Conservation (phyloP, 2,329 filamentous ascomycete species). For the Trichocomaceae sp. region DNA sequence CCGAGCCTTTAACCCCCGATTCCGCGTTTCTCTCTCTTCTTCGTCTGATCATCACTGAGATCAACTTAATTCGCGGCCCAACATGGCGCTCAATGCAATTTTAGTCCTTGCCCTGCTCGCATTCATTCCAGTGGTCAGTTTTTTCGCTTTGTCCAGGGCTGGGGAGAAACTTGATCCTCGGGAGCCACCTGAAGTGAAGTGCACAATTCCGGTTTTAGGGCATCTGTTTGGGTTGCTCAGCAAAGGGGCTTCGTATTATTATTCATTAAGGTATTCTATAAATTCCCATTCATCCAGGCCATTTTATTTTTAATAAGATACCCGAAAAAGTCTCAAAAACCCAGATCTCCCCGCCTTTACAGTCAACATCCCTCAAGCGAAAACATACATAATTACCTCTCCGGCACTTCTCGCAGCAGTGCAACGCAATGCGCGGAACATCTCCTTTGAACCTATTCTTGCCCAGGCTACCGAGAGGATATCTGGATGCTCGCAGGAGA, state of each 20-base stretch:
- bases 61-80: neutral
- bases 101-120: neutral
- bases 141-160: neutral
- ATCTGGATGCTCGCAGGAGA: slow-evolving; percentile 17
- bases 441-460: slow-evolving; percentile 23
- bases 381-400: slow-evolving; percentile 23
- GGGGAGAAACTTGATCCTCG: slow-evolving; percentile 18
- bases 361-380: slow-evolving; percentile 21
- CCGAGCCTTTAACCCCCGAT: no score
- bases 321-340: slow-evolving; percentile 1
- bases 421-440: slow-evolving; percentile 19
- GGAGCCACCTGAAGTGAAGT: slow-evolving; percentile 20
- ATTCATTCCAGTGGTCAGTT: neutral
- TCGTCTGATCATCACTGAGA: neutral
- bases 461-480: slow-evolving; percentile 15
- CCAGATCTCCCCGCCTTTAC: slow-evolving; percentile 18
- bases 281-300: neutral
- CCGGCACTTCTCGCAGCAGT: slow-evolving; percentile 19
- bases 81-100: neutral
- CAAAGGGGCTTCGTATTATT: slow-evolving; percentile 22
- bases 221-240: slow-evolving; percentile 21
- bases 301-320: neutral
- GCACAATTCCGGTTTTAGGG: slow-evolving; percentile 22
- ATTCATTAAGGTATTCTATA: slow-evolving; percentile 15
- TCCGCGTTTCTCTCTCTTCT: no score